Evolutionary conservation across 164 flowering plant species (phyloP).

Genomic region (Cinnamomum micranthum): DNA sequence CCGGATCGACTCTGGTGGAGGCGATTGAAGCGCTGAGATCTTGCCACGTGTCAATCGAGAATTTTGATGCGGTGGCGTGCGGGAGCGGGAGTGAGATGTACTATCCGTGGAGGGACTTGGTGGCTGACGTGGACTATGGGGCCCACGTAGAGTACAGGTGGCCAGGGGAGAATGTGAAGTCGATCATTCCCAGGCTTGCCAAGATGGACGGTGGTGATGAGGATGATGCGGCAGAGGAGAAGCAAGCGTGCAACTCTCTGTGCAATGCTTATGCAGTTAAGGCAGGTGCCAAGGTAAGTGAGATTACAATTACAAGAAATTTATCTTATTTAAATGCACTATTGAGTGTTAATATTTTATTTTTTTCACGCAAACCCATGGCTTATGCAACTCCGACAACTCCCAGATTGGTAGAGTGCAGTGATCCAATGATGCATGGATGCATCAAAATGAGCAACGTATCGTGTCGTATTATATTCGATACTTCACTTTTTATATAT

Average conservation of each 20-base stretch:
- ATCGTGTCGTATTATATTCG: too few species aligned
- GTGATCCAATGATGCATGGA: too few species aligned
- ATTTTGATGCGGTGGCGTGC: constrained; percentile 69
- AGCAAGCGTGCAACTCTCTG: constrained; percentile 35
- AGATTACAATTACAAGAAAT: neutral
- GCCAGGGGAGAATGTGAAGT: constrained; percentile 65
- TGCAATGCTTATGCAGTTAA: constrained; percentile 56
- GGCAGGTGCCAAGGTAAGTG: constrained; percentile 59
- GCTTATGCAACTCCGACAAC: too few species aligned
- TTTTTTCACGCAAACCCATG: too few species aligned
- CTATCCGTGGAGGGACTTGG: constrained; percentile 58
- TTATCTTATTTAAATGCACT: neutral
- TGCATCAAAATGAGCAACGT: too few species aligned
- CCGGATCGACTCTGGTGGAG: constrained; percentile 57
- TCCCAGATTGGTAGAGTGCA: too few species aligned
- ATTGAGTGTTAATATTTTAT: too few species aligned
- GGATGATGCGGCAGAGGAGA: constrained; percentile 39
- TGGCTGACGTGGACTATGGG: constrained; percentile 56
- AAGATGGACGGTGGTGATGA: constrained; percentile 41
- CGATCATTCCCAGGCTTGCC: constrained; percentile 49
- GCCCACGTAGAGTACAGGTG: constrained; percentile 68
- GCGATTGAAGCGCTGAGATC: constrained; percentile 36
- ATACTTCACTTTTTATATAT: too few species aligned
- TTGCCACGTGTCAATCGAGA: constrained; percentile 40
- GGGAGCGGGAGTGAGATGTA: constrained; percentile 72